Conservation (phyloP, 306 rosid genomes). For the Sphenostylis stenocarpa region DNA sequence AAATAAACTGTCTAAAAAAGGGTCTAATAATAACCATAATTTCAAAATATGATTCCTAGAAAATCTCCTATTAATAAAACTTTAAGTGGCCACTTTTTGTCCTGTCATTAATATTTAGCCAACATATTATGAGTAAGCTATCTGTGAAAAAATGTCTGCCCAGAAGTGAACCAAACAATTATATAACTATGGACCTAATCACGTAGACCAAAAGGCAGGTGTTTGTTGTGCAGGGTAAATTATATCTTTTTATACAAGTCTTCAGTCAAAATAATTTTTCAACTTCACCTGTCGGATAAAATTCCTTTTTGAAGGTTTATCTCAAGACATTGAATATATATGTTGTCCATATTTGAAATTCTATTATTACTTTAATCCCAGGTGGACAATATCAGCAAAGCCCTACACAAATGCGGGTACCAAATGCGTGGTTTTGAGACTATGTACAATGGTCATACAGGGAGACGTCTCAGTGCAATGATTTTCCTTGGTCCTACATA, state of each 20-base stretch:
- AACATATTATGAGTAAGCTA: background rate
- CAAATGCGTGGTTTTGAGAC: constrained; percentile 99
- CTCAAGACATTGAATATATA: background rate
- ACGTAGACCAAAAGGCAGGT: background rate
- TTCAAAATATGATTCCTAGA: no score
- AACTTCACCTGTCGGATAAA: background rate
- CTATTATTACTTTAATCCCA: constrained; percentile 30
- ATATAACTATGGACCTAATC: background rate
- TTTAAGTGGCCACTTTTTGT: no score
- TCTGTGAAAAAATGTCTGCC: background rate
- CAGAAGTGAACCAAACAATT: background rate
- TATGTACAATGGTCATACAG: constrained; percentile 98
- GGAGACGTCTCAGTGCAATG: constrained; percentile 83
- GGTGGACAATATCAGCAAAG: constrained; percentile 98
- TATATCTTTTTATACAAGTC: no score
- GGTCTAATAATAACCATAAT: no score
- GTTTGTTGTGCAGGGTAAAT: background rate
- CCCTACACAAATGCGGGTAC: constrained; percentile 94
- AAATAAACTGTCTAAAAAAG: no score
- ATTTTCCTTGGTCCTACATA: constrained; percentile 98
- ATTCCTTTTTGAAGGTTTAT: background rate
- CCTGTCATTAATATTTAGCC: no score
- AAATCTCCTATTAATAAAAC: no score
- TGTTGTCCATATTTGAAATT: background rate
- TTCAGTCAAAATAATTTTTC: background rate